Evolutionary conservation across 148 eudicot genomes (phyloP).

Genomic region (Cornus florida): DNA sequence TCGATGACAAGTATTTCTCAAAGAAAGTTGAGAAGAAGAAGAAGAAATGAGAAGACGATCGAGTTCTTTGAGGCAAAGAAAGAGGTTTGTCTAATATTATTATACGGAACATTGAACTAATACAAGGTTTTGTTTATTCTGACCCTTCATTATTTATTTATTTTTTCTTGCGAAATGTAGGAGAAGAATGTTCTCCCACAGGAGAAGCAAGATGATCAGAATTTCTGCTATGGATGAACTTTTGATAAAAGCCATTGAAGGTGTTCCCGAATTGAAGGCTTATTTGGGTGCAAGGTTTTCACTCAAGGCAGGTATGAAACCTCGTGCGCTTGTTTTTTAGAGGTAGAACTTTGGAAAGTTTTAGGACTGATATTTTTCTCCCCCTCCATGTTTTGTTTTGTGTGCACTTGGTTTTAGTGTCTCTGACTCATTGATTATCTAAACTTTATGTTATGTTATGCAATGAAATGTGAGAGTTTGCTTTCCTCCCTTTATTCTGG

Average conservation of each 20-base stretch:
- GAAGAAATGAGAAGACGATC: slow-evolving; percentile 9
- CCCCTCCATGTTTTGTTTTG: neutral
- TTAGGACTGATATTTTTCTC: too few relatives aligned
- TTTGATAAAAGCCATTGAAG: slow-evolving; percentile 54
- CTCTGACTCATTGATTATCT: neutral
- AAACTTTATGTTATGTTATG: neutral
- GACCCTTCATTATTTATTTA: neutral
- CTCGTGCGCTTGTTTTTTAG: slow-evolving; percentile 70
- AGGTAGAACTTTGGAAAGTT: neutral
- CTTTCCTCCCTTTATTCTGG: neutral
- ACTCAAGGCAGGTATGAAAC: slow-evolving; percentile 67
- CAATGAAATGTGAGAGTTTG: neutral
- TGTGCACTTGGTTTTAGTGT: neutral
- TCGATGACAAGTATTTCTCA: slow-evolving; percentile 48
- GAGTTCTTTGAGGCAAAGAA: slow-evolving; percentile 55
- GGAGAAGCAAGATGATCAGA: slow-evolving; percentile 71
- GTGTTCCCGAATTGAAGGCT: slow-evolving; percentile 54
- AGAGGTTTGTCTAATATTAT: slow-evolving; percentile 21
- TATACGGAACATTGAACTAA: neutral
- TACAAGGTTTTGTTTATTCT: neutral
- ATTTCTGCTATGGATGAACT: slow-evolving; percentile 44
- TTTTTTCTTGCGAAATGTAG: slow-evolving; percentile 16
- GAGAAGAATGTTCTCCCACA: slow-evolving; percentile 59
- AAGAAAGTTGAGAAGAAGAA: slow-evolving; percentile 47
- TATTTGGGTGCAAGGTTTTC: slow-evolving; percentile 75